Base-by-base conservation (phyloP, 2,329 filamentous ascomycete species). In the Neonectria faginata region DNA sequence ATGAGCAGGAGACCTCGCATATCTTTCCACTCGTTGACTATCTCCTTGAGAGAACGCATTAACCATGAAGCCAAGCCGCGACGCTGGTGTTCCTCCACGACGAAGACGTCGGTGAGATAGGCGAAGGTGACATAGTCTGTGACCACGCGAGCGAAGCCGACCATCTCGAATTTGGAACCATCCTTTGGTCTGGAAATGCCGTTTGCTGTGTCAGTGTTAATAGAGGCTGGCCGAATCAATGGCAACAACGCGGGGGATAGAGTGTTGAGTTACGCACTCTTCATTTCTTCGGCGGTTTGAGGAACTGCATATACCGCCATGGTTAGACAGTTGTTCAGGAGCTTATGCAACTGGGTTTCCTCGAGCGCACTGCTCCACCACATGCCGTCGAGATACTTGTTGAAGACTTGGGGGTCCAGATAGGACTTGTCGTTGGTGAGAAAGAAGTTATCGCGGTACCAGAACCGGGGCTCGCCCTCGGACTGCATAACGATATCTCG, bases 81-180 rank as follows among this genome's bases (percentile, higher is more conserved):
- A 5, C 86, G 84, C 73, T 90, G 89, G 70, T 88, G 86, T 42
- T 84, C 82, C 0, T 85, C 81, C 3, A 87, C 75, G 22, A 92
- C 81, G 75, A 90, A 92, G 20, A 92, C 87, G 72, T 92, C 91
- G 27, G 90, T 90, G 58, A 83, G 78, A 63, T 91, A 93, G 36
- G 86, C 89, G 70, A 92, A 88, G 0, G 90, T 91, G 51, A 88
- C 84, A 71, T 86, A 85, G 77, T 93, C 91, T 9, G 91, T 93
- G 56, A 93, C 80, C n/a, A 91, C 76, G 36, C 91, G 79, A 51
- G 79, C 77, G 59, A 83, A 77, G 60, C 81, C 81, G 57, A 80
- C 77, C 73, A 83, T 77, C 27, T 74, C 73, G 45, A 78, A 73
- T 12, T 73, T 67, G 22, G 76, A 72, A 33, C 78, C 76, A 53